These are phyloP conservation scores for Pelargonium nanum DNA, from an alignment of 345 rosid species.

Conservation along the genomic window DNA sequence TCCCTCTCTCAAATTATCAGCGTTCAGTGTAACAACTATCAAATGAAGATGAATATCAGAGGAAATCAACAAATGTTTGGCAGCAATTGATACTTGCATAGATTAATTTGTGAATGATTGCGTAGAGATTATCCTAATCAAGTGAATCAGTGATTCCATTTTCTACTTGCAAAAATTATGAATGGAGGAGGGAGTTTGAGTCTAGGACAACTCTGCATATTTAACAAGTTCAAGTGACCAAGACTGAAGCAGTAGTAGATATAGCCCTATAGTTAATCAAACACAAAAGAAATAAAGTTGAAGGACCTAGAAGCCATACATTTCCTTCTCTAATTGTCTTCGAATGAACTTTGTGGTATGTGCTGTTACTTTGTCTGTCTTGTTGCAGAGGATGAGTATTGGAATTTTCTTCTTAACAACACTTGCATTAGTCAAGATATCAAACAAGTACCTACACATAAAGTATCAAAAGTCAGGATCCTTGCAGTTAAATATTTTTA, in stretches of 20 bases:
- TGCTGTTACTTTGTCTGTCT: conserved; percentile 88
- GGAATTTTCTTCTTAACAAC: conserved; percentile 76
- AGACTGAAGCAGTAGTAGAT: not conserved
- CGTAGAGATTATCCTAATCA: too few relatives aligned
- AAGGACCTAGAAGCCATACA: conserved; percentile 31
- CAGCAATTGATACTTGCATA: too few relatives aligned
- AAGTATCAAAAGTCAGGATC: not conserved
- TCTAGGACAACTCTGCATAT: not conserved
- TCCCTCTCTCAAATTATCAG: not conserved
- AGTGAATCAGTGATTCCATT: too few relatives aligned
- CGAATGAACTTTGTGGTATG: conserved; percentile 84
- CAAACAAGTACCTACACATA: conserved; percentile 61
- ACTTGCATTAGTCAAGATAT: conserved; percentile 67
- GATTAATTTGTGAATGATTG: too few relatives aligned
- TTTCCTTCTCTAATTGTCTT: conserved; percentile 89
- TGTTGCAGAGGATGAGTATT: conserved; percentile 76
- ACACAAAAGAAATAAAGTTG: not conserved
- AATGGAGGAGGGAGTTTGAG: not conserved
- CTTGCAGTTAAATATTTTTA: not conserved
- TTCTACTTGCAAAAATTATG: too few relatives aligned
- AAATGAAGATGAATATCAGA: too few relatives aligned
- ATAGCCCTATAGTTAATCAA: not conserved
- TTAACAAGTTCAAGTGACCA: not conserved
- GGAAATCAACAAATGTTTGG: too few relatives aligned
- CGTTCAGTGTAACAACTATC: too few relatives aligned